Base-by-base conservation (phyloP, 805 yeast species). In the Tetrapisispora arboricola region DNA sequence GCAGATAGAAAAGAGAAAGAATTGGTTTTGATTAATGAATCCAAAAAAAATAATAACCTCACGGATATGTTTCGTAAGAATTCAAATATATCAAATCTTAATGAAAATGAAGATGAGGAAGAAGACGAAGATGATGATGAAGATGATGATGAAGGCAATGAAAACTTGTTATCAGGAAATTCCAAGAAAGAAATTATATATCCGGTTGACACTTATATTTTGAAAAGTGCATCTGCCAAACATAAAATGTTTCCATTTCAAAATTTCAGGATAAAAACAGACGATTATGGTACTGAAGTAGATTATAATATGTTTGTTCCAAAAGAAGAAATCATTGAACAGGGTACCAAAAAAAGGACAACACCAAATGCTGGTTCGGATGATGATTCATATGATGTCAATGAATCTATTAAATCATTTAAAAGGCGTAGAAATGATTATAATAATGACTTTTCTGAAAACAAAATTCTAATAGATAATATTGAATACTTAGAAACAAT, bases 281-380 rank as follows among this genome's bases (percentile, higher is more conserved):
- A 92, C 55, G 96, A 90, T 49, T 92, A 90, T 58, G 99, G 99
- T 24, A 80, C 76, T 42, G 63, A 79, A 2, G 78, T 88, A 17
- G 78, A 80, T 46, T 71, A 72, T 32, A 73, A 76, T 29, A 81
- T 80, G 49, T 82, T 79, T 52, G 71, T 68, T 13, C 59, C 62
- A 25, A 64, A 72, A 42, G 75, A 69, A 26, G 64, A 59, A 11
- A 27, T 21, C 11, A 25, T 17, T 41, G 66, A 64, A 38, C 54
- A 59, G 7, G 62, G 54, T 29, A 52, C 40, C 21, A 50, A 44
- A 20, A 60, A 55, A 42, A 47, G 53, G 26, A 21, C 31, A 11
- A 30, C 11, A 13, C 53, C 44, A 13, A 51, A 41, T 2, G 61
- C 54, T 4, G 44, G 47, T 7, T 47, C 42, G 16, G 59, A 56